These are phyloP conservation scores for Botrytis pseudocinerea DNA, from an alignment of 2,329 filamentous ascomycete genomes.

Conservation along the genomic window DNA sequence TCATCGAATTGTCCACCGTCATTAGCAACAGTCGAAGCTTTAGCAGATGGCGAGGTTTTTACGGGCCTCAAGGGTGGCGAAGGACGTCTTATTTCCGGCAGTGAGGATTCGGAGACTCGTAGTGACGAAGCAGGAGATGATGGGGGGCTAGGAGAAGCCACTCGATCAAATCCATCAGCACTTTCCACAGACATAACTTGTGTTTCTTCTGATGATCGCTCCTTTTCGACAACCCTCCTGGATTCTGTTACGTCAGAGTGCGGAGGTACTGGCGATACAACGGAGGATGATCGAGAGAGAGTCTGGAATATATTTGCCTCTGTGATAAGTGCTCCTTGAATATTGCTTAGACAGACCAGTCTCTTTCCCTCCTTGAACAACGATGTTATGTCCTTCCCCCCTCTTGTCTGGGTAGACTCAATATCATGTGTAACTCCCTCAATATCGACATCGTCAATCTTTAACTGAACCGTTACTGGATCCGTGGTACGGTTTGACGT, in stretches of 20 bases:
- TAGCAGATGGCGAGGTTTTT: constrained; percentile 17
- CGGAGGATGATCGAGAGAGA: constrained; percentile 57
- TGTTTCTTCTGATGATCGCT: constrained; percentile 31
- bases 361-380: constrained; percentile 62
- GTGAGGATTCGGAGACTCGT: constrained; percentile 28
- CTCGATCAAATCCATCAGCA: constrained; percentile 27
- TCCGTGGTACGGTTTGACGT: constrained; percentile 48
- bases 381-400: constrained; percentile 20
- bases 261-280: constrained; percentile 57
- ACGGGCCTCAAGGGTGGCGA: neutral
- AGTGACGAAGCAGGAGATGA: constrained; percentile 29
- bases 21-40: constrained; percentile 34
- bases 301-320: constrained; percentile 66
- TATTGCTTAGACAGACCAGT: constrained; percentile 61
- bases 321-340: constrained; percentile 65
- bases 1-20: constrained; percentile 41
- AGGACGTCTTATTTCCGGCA: constrained; percentile 19
- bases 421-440: constrained; percentile 59
- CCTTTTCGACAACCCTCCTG: constrained; percentile 29
- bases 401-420: constrained; percentile 36
- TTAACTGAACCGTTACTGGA: constrained; percentile 63
- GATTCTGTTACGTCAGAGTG: constrained; percentile 47
- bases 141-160: constrained; percentile 27
- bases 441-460: constrained; percentile 63
- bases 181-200: constrained; percentile 43